Evolutionary conservation across 164 flowering plant genomes (phyloP), one percentile per base, ranked within the genome.

Genomic region (Annona squamosa): DNA sequence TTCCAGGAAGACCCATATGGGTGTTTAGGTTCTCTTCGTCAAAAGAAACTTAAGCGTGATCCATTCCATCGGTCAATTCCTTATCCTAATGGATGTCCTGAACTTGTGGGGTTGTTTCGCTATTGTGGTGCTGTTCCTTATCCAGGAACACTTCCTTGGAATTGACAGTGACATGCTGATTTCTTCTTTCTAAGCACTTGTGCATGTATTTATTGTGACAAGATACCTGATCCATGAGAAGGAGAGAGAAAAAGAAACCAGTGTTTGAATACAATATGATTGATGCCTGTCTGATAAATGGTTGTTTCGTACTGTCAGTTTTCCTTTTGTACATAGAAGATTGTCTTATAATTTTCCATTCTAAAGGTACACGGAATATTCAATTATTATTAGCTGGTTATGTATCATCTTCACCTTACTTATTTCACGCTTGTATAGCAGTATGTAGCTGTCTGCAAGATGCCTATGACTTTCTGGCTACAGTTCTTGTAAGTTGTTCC

Each of bases 11-110:
- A 94, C 78, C 99, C 98, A 63, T 90, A 88, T 78, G 98, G 98
- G 10, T 94, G 99, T 75, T 61, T 67, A 19, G 91, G 98, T 73
- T 81, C 91, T 26, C 92, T 92, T 46, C 76, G 67, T 69, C 89
- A 84, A 67, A 94, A 94, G 74, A 94, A 89, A 46, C 78, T 90
- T 13, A 84, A 84, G 18, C 95, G 98, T 5, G 97, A 94, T 76
- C 98, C 99, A 26, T 94, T 94, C 76, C 99, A 91, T 74, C 85
- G 97, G 68, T 75, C 98, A 19, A 85, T 94, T 46, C 98, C 98
- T 48, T 94, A 94, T 59, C 97, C 97, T 41, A 85, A 85, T 71
- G 97, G 97, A 7, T 92, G 97, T 72, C 95, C 97, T 19, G 98
- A 92, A 77, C 85, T 91, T 48, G 77, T 82, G 79, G 92, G 84